A percentile compares a stretch with the other conserved stretches of the same genome.
Conservation (phyloP, 148 eudicot genomes). For the Mesembryanthemum crystallinum region DNA sequence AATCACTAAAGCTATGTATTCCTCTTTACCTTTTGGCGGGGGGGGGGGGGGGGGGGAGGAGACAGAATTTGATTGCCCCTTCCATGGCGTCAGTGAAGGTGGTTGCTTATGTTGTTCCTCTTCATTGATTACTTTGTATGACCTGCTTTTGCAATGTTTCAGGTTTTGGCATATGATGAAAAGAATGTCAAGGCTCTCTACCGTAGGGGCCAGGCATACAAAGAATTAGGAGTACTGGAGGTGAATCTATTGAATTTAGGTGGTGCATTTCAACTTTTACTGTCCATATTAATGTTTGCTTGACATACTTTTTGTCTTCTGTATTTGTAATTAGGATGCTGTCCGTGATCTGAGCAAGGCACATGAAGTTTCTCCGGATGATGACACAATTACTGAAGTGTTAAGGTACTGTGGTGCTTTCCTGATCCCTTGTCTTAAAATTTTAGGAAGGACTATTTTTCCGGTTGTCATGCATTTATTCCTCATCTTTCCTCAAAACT, state of each 20-base stretch:
- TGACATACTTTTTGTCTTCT: conserved; percentile 9
- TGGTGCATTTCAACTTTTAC: conserved; percentile 9
- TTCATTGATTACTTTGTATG: conserved; percentile 4
- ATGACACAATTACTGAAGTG: conserved; percentile 87
- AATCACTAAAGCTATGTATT: neutral
- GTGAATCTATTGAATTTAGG: conserved; percentile 40
- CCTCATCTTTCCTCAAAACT: neutral
- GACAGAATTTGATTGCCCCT: neutral
- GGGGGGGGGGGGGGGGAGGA: neutral
- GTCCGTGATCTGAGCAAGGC: conserved; percentile 78
- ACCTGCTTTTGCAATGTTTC: conserved; percentile 15
- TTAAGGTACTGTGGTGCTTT: conserved; percentile 48
- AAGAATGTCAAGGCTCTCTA: conserved; percentile 88
- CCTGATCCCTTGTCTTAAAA: neutral
- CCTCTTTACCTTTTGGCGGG: neutral
- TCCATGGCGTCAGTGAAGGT: neutral
- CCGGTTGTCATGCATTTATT: neutral
- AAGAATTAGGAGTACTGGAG: conserved; percentile 64
- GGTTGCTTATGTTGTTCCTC: neutral
- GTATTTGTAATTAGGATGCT: conserved; percentile 51
- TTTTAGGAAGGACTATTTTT: neutral
- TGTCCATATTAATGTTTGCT: conserved; percentile 15
- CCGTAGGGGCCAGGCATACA: conserved; percentile 93
- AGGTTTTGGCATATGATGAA: conserved; percentile 75
- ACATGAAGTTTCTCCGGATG: conserved; percentile 80